Evolutionary conservation across 768 basidiomycete species (phyloP).

Genomic region (Calocybe gangraenosa): DNA sequence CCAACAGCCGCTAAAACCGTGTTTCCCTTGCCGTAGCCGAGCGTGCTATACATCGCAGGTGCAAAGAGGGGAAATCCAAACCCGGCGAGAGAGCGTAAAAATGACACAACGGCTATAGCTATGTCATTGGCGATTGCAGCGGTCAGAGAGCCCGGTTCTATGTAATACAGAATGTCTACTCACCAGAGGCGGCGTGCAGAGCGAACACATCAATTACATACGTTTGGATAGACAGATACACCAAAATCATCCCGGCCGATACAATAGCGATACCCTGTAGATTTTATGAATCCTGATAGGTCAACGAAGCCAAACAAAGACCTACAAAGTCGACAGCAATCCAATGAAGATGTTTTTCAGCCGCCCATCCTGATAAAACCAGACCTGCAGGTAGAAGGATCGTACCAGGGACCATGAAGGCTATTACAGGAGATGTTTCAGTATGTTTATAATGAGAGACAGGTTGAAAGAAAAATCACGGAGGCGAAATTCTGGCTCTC

Average conservation of each 20-base stretch:
- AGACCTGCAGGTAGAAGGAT: slow-evolving; percentile 62
- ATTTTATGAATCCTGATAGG: background rate
- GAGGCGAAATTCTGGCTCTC: slow-evolving; percentile 44
- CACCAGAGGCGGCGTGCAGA: slow-evolving; percentile 63
- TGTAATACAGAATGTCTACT: background rate
- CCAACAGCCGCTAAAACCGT: slow-evolving; percentile 58
- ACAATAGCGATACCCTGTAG: slow-evolving; percentile 51
- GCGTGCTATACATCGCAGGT: slow-evolving; percentile 55
- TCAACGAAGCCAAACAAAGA: background rate
- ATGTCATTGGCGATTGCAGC: background rate
- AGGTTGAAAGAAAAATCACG: slow-evolving; percentile 22
- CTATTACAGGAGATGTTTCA: slow-evolving; percentile 26
- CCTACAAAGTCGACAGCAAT: slow-evolving; percentile 63
- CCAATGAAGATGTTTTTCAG: slow-evolving; percentile 58
- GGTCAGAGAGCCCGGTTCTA: background rate
- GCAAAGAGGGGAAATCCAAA: slow-evolving; percentile 80
- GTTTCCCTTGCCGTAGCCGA: slow-evolving; percentile 68
- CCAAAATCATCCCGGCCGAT: slow-evolving; percentile 57
- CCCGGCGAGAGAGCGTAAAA: slow-evolving; percentile 60
- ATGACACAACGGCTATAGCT: slow-evolving; percentile 65
- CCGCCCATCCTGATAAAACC: slow-evolving; percentile 68
- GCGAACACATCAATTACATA: slow-evolving; percentile 69
- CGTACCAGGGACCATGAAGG: slow-evolving; percentile 54
- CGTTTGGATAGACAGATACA: slow-evolving; percentile 59
- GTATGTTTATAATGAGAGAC: background rate